phyloP scores from a whole-genome alignment of 2,329 filamentous ascomycete genomes.

The Tolypocladium pustulatum region DNA sequence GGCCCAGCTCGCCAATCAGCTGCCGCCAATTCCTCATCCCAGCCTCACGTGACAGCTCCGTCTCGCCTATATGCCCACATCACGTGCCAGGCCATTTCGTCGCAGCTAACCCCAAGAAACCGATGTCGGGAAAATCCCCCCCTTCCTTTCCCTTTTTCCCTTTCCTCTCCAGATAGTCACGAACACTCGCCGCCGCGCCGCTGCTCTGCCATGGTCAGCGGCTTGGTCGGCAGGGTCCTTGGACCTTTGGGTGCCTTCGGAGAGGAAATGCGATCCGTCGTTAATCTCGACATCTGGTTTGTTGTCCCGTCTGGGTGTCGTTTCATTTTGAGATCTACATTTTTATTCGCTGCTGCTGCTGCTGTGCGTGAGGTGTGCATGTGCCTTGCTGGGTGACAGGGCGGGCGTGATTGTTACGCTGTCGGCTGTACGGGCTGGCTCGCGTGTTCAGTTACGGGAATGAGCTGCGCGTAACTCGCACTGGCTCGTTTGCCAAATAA shows the following conservation, averaged over 20 bases:
- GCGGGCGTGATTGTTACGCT: neutral
- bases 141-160: constrained; percentile 22
- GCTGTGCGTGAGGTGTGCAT: neutral
- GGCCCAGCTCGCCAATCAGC: constrained; percentile 31
- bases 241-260: constrained; percentile 25
- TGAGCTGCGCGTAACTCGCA: neutral
- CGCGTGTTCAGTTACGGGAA: neutral
- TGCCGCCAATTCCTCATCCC: constrained; percentile 24
- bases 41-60: constrained; percentile 14
- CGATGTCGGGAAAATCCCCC: constrained; percentile 1
- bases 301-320: constrained; percentile 35
- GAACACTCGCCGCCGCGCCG: constrained; percentile 30
- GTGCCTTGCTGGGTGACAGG: neutral
- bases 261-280: constrained; percentile 43
- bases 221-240: constrained; percentile 22
- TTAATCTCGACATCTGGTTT: constrained; percentile 44
- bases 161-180: constrained; percentile 39
- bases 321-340: constrained; percentile 53
- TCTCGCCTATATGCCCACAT: constrained; percentile 5
- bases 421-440: neutral
- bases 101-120: neutral
- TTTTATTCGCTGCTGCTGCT: constrained; percentile 6
- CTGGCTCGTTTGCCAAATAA: neutral
- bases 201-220: constrained; percentile 17
- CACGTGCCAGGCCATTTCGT: constrained; percentile 7